Base-by-base conservation (phyloP, 176 grass and related monocot species). In the Saccharum officinarum region DNA sequence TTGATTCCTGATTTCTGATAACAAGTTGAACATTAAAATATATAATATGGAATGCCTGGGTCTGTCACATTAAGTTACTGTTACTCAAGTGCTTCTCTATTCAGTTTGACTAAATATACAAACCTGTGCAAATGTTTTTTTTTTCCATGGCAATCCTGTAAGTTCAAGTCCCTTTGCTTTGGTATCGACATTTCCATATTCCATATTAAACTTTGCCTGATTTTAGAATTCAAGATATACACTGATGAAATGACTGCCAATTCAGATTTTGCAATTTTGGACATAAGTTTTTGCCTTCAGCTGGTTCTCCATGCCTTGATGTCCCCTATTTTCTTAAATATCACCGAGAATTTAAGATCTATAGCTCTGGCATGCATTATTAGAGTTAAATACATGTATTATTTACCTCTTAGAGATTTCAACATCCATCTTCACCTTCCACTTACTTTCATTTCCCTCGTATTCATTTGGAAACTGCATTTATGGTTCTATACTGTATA, bases 401-500 rank as follows among this genome's bases (percentile, higher is more conserved):
- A 28, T 25, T 76, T 61, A 6, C 49, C 41, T 23, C 30, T 45
- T 17, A 31, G 12, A n/a, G 38, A 82, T 71, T 18, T 44, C 18
- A 77, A 65, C 65, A 82, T 78, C 8, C 42, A 71, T 26, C 10
- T 78, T 83, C 40, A 63, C 59, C 65, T 64, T 66, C 14, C 2
- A 55, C 17, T 52, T 74, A 17, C 34, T 25, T 76, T 17, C 2
- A 3, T 81, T 41, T 52, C 40, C 5, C 10, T 3, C 4, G 12
- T 34, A 10, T 22, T 82, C 1, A 46, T 76, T 28, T 77, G 1
- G 8, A 26, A 79, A 80, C 77, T 38, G 12, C 31, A 71, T 57
- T 77, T 65, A 37, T 67, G 72, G 10, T 84, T 57, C 55, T 71
- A 28, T 57, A 73, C 10, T 85, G 28, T 67, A 75, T 85, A 42